Evolutionary conservation across 345 rosid species (phyloP).

Genomic region (Eucalyptus sideroxylon): DNA sequence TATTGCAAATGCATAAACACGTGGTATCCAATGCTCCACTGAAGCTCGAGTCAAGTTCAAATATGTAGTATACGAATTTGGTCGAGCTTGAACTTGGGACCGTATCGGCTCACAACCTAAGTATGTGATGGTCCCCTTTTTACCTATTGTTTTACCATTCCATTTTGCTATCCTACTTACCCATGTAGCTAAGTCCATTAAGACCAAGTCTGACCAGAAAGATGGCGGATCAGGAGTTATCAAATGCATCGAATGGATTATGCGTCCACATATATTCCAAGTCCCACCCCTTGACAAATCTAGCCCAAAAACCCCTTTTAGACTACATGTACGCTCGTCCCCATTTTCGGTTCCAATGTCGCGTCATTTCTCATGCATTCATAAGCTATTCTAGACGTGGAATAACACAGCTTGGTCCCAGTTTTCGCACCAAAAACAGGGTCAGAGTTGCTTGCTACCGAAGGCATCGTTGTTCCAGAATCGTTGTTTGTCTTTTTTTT

Average conservation of each 20-base stretch:
- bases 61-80: neutral
- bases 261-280: neutral
- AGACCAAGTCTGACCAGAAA: neutral
- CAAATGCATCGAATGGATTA: neutral
- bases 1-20: neutral
- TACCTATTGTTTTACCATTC: neutral
- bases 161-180: neutral
- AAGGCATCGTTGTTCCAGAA: neutral
- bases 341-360: neutral
- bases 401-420: neutral
- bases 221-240: neutral
- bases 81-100: neutral
- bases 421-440: neutral
- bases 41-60: neutral
- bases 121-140: neutral
- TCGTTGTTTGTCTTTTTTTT: neutral
- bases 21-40: neutral
- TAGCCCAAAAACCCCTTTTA: neutral
- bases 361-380: neutral
- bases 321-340: neutral
- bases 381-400: neutral
- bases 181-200: neutral
- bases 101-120: neutral
- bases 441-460: neutral
- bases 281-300: neutral